phyloP scores from a whole-genome alignment of 1,284 basidiomycete genomes.

The Pascua sp. region DNA sequence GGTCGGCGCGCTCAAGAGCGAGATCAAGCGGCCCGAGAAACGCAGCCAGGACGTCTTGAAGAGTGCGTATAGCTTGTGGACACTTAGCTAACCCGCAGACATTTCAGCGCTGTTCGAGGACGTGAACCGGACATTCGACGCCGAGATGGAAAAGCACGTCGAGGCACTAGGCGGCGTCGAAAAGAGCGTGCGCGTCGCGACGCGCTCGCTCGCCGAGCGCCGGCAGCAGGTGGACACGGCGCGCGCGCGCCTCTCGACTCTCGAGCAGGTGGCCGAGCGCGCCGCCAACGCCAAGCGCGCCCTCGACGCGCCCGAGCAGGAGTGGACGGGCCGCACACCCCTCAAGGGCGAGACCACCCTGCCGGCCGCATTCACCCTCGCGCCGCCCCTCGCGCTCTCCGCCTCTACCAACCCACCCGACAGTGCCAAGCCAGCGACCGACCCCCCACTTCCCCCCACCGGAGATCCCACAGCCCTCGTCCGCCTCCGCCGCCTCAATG shows the following conservation, averaged over 20 bases:
- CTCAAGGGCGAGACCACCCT: conserved; percentile 54
- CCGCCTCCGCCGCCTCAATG: conserved; percentile 66
- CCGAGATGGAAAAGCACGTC: conserved; percentile 82
- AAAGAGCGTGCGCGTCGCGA: conserved; percentile 80
- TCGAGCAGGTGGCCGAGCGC: conserved; percentile 72
- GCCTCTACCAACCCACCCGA: conserved; percentile 42
- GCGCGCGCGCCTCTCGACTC: conserved; percentile 66
- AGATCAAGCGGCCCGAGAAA: conserved; percentile 69
- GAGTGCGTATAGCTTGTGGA: conserved; percentile 54
- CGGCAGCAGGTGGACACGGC: conserved; percentile 74
- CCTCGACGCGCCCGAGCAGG: conserved; percentile 51
- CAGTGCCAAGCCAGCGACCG: neutral
- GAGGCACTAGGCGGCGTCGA: conserved; percentile 80
- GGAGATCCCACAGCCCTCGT: conserved; percentile 58
- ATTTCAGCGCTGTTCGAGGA: conserved; percentile 78
- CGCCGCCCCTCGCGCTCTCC: conserved; percentile 47
- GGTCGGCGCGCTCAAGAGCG: conserved; percentile 63
- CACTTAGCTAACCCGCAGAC: conserved; percentile 54
- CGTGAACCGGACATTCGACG: conserved; percentile 71
- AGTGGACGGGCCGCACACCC: conserved; percentile 80
- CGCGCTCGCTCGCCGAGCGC: conserved; percentile 82
- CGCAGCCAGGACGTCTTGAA: conserved; percentile 86
- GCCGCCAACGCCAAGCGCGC: conserved; percentile 77
- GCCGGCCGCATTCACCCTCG: conserved; percentile 19
- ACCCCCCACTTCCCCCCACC: conserved; percentile 55